Base-by-base conservation (phyloP, 2,329 filamentous ascomycete species). In the Hypoxylon rubiginosum region DNA sequence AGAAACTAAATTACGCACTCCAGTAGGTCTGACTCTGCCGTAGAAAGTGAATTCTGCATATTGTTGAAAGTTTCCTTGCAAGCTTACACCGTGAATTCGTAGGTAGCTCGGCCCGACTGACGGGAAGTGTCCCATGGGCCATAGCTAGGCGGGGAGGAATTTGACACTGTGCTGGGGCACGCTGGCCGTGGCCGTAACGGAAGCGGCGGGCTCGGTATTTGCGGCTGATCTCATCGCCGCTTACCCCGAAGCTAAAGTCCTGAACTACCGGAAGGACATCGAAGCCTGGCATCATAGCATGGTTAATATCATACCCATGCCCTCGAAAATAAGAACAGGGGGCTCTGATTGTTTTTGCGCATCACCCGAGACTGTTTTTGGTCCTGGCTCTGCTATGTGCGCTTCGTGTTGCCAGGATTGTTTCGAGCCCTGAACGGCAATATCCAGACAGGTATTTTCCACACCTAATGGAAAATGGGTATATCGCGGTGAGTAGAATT, bases 171-270 rank as follows among this genome's bases (percentile, higher is more conserved):
- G 7, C 52, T 77, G n/a, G 74, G 75, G 8, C 69, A 75, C 59
- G 64, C 59, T 3, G 71, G 71, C n/a, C n/a, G n/a, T n/a, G 0
- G 82, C 82, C 6, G 78, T 81, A 3, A 82, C 82, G 7, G 83
- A 85, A 66, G 70, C 77, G 1, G 79, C 82, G 1, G 78, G 77
- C 2, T 77, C 66, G 8, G 68, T 79, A 24, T 81, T 85, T 46
- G 79, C 76, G 2, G 76, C 79, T 15, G 83, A 85, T 52, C 68
- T 85, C 48, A 74, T 85, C 58, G 77, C 78, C 17, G 73, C 83
- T 11, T 85, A 84, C 61, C 84, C 84, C 0, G 77, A 85, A 28
- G 84, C 84, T 46, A 82, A 82, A 64, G 82, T 85, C 17, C 77
- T 82, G 59, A 74, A 76, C 66, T 81, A 79, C 34, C 73, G 77